phyloP scores from a whole-genome alignment of 225 moss, liverwort and hornwort species.

The Thuidium tamariscinum region DNA sequence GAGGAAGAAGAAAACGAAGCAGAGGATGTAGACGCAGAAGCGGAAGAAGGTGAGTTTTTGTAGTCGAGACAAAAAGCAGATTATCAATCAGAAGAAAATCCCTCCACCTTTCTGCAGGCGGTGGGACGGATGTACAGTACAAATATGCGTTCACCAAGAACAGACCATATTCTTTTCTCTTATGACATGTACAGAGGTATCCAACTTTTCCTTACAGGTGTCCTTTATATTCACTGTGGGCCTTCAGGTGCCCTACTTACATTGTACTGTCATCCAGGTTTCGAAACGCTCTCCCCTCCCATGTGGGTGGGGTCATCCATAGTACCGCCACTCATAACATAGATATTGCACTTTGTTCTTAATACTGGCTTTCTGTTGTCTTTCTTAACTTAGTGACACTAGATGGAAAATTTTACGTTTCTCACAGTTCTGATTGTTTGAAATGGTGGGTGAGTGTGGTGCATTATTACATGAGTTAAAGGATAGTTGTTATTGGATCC shows the following conservation, averaged over 20 bases:
- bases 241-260: neutral
- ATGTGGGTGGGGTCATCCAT: neutral
- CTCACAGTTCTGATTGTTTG: neutral
- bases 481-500: neutral
- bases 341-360: neutral
- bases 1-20: constrained; percentile 86
- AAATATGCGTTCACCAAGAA: constrained; percentile 2
- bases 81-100: neutral
- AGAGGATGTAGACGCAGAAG: constrained; percentile 79
- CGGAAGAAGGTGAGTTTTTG: constrained; percentile 82
- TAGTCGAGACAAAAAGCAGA: constrained; percentile 8
- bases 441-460: neutral
- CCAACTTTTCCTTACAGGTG: neutral
- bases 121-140: neutral
- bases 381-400: neutral
- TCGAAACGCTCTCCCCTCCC: neutral
- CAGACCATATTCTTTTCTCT: constrained; percentile 5
- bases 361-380: no score
- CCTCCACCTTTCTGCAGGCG: neutral
- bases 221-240: neutral
- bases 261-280: neutral
- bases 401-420: neutral
- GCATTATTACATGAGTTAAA: neutral
- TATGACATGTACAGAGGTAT: constrained; percentile 14
- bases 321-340: neutral